Base-by-base conservation (phyloP, 129 eudicot genomes). In the Artemisia annua region DNA sequence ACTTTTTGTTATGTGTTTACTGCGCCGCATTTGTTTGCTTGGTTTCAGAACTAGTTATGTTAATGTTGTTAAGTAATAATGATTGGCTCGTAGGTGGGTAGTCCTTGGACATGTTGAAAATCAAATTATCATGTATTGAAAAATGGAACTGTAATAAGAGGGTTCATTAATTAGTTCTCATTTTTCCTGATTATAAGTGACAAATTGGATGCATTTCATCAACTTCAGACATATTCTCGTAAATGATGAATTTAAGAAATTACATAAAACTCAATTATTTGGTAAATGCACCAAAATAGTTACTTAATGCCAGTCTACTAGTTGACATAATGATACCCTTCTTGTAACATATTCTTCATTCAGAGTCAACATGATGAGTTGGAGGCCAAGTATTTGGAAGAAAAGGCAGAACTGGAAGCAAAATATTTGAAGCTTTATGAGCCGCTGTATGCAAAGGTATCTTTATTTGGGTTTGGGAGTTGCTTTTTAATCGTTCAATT, bases 361-460 rank as follows among this genome's bases (percentile, higher is more conserved):
- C 80, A 89, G 96, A 67, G 80, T 71, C 86, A 87, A 80, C 90
- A 87, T 75, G 90, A 89, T 89, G 96, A 87, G 56, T 77, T 89
- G 72, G 96, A 87, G 86, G 88, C 90, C 8, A 89, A 89, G 68
- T 87, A 77, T 85, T 67, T 89, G 39, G 88, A 87, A 79, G 96
- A 89, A 80, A 84, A 86, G 68, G 92, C 92, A 20, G 85, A 85
- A 67, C 80, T 89, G 79, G 96, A 89, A 79, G 96, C 92, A n/a
- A 84, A 85, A 44, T 89, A 89, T 67, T 83, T 84, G 63, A 89
- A 85, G 86, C 70, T 89, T 48, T 89, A 89, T 55, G 83, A 83
- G 65, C 96, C 96, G 9, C 75, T 89, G 14, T 89, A 89, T 75
- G 69, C 90, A 35, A 89, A 89, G 90, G 96, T 78, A 12, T 28